Percentiles rank a stretch among this genome's conserved stretches.
Conservation (phyloP, 78 protist genomes). For the Dictyostelium firmibasis region DNA sequence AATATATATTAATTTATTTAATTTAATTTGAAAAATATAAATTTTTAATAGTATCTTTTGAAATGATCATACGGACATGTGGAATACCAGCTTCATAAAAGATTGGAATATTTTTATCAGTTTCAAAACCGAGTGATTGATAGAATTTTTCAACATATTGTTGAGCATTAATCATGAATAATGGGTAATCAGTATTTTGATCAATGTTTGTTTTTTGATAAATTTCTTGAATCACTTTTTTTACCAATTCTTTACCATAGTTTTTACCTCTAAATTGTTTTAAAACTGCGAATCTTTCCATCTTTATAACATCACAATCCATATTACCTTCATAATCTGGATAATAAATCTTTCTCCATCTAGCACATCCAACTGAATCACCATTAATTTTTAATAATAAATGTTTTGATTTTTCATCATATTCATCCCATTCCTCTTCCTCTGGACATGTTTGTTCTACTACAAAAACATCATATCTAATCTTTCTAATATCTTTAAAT, state of each 20-base stretch:
- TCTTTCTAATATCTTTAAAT: conserved; percentile 51
- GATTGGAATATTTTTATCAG: conserved; percentile 42
- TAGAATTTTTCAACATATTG: conserved; percentile 70
- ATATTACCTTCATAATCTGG: conserved; percentile 45
- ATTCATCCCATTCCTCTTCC: conserved; percentile 80
- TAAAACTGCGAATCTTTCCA: conserved; percentile 67
- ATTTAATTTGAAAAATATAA: background rate
- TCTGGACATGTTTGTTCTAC: conserved; percentile 50
- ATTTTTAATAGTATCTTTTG: conserved; percentile 6
- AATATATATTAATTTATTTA: background rate
- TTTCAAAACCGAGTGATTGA: conserved; percentile 9
- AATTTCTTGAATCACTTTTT: conserved; percentile 22
- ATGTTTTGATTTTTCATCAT: conserved; percentile 37
- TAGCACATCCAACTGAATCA: conserved; percentile 34
- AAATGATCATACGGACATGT: conserved; percentile 61
- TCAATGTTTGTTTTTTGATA: conserved; percentile 12
- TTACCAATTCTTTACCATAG: conserved; percentile 43
- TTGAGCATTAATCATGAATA: conserved; percentile 65
- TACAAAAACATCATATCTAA: conserved; percentile 77
- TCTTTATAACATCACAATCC: conserved; percentile 24
- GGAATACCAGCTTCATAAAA: conserved; percentile 60
- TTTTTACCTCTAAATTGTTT: conserved; percentile 57
- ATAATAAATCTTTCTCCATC: conserved; percentile 53
- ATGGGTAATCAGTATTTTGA: conserved; percentile 6
- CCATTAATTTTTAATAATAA: conserved; percentile 31